A percentile compares a stretch with the other conserved stretches of the same genome.
Conservation (phyloP, 257 asterid species). For the Craterostigma plantagineum region DNA sequence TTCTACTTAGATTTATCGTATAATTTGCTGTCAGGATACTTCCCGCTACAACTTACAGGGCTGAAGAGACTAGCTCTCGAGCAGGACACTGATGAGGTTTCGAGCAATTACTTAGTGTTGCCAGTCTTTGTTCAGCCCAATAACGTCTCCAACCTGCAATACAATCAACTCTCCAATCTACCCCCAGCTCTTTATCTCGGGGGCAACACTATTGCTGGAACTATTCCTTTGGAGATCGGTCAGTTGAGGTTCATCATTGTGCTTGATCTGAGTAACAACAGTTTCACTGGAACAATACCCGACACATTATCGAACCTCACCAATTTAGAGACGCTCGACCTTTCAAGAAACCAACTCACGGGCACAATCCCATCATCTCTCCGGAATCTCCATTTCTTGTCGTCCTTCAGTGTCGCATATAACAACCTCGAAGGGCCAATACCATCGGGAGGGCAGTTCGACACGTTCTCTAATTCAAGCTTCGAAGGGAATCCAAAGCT, state of each 20-base stretch:
- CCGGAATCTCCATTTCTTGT: constrained; percentile 55
- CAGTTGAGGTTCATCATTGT: constrained; percentile 45
- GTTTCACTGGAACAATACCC: constrained; percentile 62
- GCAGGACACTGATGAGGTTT: constrained; percentile 29
- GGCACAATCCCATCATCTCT: constrained; percentile 78
- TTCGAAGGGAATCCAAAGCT: constrained; percentile 55
- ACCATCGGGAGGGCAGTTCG: constrained; percentile 84
- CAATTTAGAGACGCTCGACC: constrained; percentile 62
- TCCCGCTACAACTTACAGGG: constrained; percentile 40
- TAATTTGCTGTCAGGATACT: constrained; percentile 43
- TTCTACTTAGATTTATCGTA: constrained; percentile 77
- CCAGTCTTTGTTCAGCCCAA: constrained; percentile 82
- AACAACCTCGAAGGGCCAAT: constrained; percentile 71
- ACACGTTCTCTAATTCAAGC: constrained; percentile 59
- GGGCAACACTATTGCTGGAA: constrained; percentile 38
- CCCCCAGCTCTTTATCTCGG: constrained; percentile 74
- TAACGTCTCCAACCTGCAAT: constrained; percentile 59
- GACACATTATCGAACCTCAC: constrained; percentile 60
- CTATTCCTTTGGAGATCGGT: constrained; percentile 61
- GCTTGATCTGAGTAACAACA: constrained; percentile 57
- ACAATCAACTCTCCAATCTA: constrained; percentile 62
- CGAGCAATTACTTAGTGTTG: constrained; percentile 53
- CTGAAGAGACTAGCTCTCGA: constrained; percentile 38
- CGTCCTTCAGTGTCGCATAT: constrained; percentile 69
- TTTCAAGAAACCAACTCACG: constrained; percentile 48